These are phyloP conservation scores for Alternaria dauci DNA, from an alignment of 2,329 filamentous ascomycete genomes.

Conservation along the genomic window DNA sequence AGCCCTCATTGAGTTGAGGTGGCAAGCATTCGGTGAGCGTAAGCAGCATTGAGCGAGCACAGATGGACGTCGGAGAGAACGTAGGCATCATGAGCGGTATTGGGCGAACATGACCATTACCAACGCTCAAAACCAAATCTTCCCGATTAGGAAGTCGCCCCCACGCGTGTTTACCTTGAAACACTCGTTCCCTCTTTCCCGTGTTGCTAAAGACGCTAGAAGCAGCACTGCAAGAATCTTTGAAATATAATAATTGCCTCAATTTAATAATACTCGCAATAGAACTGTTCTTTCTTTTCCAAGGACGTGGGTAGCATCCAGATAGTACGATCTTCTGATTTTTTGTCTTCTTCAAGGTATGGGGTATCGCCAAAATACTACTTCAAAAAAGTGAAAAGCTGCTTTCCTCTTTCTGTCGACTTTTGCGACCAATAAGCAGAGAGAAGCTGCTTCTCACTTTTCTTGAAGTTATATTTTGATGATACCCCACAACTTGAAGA, in stretches of 20 bases:
- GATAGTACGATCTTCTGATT: too few species aligned
- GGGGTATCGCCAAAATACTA: too few species aligned
- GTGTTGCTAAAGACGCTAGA: neutral
- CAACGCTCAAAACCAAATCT: constrained; percentile 4
- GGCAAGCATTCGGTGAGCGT: neutral
- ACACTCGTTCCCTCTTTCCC: neutral
- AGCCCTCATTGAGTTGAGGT: neutral
- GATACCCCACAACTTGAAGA: too few species aligned
- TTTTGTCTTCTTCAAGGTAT: too few species aligned
- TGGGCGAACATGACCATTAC: constrained; percentile 5
- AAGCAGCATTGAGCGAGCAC: too few species aligned
- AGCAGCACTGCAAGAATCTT: neutral
- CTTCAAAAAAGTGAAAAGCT: too few species aligned
- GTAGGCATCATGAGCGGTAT: neutral
- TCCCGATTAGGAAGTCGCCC: constrained; percentile 5
- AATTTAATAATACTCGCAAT: neutral
- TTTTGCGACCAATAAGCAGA: too few species aligned
- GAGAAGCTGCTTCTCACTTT: too few species aligned
- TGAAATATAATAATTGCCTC: neutral
- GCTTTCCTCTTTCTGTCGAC: too few species aligned
- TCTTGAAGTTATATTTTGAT: too few species aligned
- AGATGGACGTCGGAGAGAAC: too few species aligned
- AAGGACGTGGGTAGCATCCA: too few species aligned
- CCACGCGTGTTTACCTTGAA: neutral
- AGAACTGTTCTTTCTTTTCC: neutral